A percentile compares a stretch with the other conserved stretches of the same genome.
These are phyloP conservation scores for Pseudonitzschia pungens DNA, from an alignment of 108 stramenopile genomes.

Conservation along the genomic window DNA sequence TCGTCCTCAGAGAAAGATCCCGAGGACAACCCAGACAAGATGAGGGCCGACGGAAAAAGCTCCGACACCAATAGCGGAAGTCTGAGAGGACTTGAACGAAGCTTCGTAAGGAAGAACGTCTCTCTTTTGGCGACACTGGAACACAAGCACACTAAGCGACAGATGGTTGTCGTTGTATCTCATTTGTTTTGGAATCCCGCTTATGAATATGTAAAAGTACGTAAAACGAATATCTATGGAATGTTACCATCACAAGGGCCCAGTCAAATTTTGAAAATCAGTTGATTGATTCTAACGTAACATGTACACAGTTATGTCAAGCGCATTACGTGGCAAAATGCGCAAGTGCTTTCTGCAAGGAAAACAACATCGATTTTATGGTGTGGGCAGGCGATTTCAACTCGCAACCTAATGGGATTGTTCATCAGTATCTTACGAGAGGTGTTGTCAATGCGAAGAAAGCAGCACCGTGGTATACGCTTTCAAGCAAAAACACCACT, in stretches of 20 bases:
- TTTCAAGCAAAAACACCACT: neutral
- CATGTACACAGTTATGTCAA: constrained; percentile 44
- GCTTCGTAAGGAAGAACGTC: constrained; percentile 72
- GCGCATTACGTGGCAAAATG: constrained; percentile 58
- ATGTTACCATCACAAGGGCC: neutral
- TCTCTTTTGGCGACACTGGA: constrained; percentile 61
- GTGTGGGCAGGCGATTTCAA: constrained; percentile 83
- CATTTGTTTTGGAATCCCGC: constrained; percentile 89
- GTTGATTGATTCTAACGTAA: neutral
- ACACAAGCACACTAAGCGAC: constrained; percentile 24
- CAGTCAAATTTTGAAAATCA: neutral
- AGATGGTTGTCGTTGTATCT: constrained; percentile 60
- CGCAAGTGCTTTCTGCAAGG: constrained; percentile 36
- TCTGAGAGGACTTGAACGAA: constrained; percentile 54
- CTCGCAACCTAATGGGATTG: constrained; percentile 62
- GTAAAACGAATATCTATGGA: neutral
- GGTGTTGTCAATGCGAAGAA: constrained; percentile 65
- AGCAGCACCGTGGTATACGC: constrained; percentile 73
- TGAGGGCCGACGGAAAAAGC: constrained; percentile 1
- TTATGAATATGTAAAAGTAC: constrained; percentile 79
- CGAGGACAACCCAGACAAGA: constrained; percentile 5
- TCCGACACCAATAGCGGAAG: constrained; percentile 19
- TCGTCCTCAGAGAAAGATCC: neutral
- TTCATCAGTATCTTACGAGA: constrained; percentile 63
- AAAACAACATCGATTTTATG: constrained; percentile 29